Base-by-base conservation (phyloP, 352 stramenopile species). In the Globisporangium parvum region DNA sequence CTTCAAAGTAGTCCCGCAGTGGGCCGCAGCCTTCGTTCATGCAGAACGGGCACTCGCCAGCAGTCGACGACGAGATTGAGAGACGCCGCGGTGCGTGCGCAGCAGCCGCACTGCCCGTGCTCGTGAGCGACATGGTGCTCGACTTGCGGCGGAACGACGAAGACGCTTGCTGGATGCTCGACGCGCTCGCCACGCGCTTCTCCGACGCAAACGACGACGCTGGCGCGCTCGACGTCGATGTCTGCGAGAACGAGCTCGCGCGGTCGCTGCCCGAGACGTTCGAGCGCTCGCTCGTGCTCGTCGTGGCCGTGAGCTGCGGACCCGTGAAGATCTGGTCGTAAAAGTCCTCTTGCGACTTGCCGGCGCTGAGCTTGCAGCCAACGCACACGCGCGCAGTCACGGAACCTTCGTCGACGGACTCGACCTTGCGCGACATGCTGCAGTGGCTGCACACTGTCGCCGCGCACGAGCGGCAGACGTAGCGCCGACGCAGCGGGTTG, bases 281-380 rank as follows among this genome's bases (percentile, higher is more conserved):
- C 42, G 55, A 63, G 20, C 53, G 37, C 44, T 63, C 60, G 55
- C 60, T 66, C 26, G 39, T 39, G 42, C 48, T 63, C 24, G 37
- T 53, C 18, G 46, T 49, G 24, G 42, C 60, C 33, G 50, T 66
- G 53, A 53, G 59, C 53, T 63, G 78, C 57, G 57, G 71, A 21
- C 58, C 74, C 14, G 78, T 83, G 65, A 89, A 89, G 59, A 90
- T 88, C 45, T 74, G 75, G 65, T 90, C 77, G 65, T 91, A 90
- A 52, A 88, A 91, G 59, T 92, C 81, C 53, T 89, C 78, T 39
- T 88, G 74, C 9, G 69, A 67, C 44, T 78, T 67, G 15, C 78
- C 75, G 39, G 78, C 77, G 63, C 79, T 87, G 57, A 90, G 67
- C 62, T 91, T 93, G 68, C 85, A 95, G 57, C 70, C 79, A 33